These are phyloP conservation scores for Cenchrus fungigraminus DNA, from an alignment of 176 grass and related monocot species.

Conservation along the genomic window DNA sequence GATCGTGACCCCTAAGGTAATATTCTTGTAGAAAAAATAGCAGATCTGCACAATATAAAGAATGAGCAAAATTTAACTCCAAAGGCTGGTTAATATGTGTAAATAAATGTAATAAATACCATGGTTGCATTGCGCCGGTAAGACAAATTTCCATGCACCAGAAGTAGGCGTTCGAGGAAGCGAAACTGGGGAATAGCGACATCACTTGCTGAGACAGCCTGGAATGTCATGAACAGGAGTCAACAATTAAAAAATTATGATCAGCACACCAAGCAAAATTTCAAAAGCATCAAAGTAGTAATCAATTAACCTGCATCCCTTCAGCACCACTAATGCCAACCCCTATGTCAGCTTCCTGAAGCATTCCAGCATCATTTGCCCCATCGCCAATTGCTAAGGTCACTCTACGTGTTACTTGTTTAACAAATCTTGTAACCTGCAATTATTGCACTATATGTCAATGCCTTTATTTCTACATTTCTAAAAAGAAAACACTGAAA, in stretches of 20 bases:
- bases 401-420: slow-evolving; percentile 71
- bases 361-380: slow-evolving; percentile 99
- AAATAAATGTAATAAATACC: slow-evolving; percentile 56
- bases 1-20: slow-evolving; percentile 86
- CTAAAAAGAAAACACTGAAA: not conserved
- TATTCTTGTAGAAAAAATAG: slow-evolving; percentile 99
- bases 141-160: slow-evolving; percentile 99
- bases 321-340: slow-evolving; percentile 96
- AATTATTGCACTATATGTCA: slow-evolving; percentile 17
- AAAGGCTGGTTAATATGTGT: slow-evolving; percentile 24
- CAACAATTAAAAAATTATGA: slow-evolving; percentile 2
- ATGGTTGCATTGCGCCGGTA: slow-evolving; percentile 93
- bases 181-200: slow-evolving; percentile 90
- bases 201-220: slow-evolving; percentile 98
- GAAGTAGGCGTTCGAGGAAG: slow-evolving; percentile 84
- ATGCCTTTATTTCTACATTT: not conserved
- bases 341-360: slow-evolving; percentile 99
- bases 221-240: slow-evolving; percentile 19
- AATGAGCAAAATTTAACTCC: slow-evolving; percentile 32
- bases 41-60: slow-evolving; percentile 80
- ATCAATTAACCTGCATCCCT: slow-evolving; percentile 82
- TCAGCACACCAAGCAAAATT: slow-evolving; percentile 22
- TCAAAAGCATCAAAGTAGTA: slow-evolving; percentile 38
- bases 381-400: slow-evolving; percentile 97
- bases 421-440: slow-evolving; percentile 96